Conservation (phyloP, 768 basidiomycete genomes). For the Mycena alexandri region DNA sequence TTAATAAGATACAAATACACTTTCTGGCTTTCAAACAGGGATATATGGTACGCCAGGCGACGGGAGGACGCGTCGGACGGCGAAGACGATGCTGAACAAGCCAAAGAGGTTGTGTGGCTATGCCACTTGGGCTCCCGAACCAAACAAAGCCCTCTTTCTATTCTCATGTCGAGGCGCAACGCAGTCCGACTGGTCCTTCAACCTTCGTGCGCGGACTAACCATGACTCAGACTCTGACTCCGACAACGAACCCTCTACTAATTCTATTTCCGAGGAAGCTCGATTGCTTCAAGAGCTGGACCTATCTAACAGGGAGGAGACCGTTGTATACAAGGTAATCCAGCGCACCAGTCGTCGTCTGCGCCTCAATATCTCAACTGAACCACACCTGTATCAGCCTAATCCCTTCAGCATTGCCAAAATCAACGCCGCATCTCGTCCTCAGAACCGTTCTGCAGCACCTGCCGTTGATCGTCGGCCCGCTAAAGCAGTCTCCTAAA, state of each 20-base stretch:
- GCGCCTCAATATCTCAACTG: too few relatives aligned
- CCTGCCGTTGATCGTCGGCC: constrained; percentile 1
- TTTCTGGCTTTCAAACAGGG: constrained; percentile 32
- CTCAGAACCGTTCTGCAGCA: constrained; percentile 17
- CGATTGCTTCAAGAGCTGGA: constrained; percentile 65
- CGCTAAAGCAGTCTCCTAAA: neutral
- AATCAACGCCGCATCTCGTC: constrained; percentile 76
- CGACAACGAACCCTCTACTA: constrained; percentile 28
- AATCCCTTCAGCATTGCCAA: constrained; percentile 88
- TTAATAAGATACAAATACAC: constrained; percentile 33
- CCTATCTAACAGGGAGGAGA: constrained; percentile 69
- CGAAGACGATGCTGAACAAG: constrained; percentile 33
- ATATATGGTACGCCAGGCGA: constrained; percentile 10
- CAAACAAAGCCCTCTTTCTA: neutral
- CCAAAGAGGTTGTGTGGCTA: constrained; percentile 6
- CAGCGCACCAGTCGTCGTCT: constrained; percentile 39
- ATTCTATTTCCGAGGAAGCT: constrained; percentile 41
- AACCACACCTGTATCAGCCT: constrained; percentile 43
- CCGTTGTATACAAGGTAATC: constrained; percentile 77
- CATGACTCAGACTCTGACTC: constrained; percentile 43
- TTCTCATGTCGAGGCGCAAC: neutral
- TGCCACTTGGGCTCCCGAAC: too few relatives aligned
- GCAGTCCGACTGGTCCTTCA: constrained; percentile 50
- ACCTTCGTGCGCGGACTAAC: constrained; percentile 44
- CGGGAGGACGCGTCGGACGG: constrained; percentile 27